Percentiles rank a stretch among this genome's conserved stretches.
phyloP scores from a whole-genome alignment of 169 alveolate species.

The Cryptosporidium bovis region DNA sequence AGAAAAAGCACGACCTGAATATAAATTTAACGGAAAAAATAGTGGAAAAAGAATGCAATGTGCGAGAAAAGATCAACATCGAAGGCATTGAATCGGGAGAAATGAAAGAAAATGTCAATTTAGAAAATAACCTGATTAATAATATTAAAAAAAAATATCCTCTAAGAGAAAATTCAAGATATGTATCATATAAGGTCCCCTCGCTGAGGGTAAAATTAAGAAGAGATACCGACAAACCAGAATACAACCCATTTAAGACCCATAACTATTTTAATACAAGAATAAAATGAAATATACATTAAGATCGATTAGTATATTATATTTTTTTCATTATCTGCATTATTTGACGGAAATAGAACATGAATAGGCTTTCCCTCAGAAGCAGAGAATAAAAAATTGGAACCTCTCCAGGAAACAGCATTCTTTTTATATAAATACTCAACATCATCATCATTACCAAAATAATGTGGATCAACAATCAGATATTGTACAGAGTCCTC shows the following conservation, averaged over 20 bases:
- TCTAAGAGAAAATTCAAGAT: constrained; percentile 57
- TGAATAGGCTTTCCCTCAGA: constrained; percentile 79
- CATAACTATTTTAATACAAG: constrained; percentile 55
- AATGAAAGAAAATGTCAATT: not conserved
- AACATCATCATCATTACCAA: constrained; percentile 78
- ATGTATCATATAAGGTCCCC: constrained; percentile 57
- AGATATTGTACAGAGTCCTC: constrained; percentile 79
- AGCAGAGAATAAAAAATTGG: constrained; percentile 79
- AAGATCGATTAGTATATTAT: constrained; percentile 31
- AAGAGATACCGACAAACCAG: constrained; percentile 74
- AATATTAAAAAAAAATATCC: constrained; percentile 24
- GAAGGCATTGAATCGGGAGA: not conserved
- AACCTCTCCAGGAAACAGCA: constrained; percentile 82
- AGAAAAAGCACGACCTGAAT: not conserved
- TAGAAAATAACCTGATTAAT: not conserved
- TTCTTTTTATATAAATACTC: constrained; percentile 75
- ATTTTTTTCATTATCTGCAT: constrained; percentile 72
- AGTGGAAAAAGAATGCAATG: not conserved
- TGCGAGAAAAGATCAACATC: not conserved
- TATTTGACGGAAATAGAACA: constrained; percentile 78
- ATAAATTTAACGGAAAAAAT: not conserved
- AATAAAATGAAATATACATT: constrained; percentile 13
- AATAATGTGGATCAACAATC: constrained; percentile 83
- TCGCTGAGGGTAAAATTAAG: constrained; percentile 69
- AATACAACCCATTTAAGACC: constrained; percentile 65